Percentiles rank a stretch among this genome's conserved stretches.
Conservation (phyloP, 2,329 filamentous ascomycete species). For the Phyllachora maydis region DNA sequence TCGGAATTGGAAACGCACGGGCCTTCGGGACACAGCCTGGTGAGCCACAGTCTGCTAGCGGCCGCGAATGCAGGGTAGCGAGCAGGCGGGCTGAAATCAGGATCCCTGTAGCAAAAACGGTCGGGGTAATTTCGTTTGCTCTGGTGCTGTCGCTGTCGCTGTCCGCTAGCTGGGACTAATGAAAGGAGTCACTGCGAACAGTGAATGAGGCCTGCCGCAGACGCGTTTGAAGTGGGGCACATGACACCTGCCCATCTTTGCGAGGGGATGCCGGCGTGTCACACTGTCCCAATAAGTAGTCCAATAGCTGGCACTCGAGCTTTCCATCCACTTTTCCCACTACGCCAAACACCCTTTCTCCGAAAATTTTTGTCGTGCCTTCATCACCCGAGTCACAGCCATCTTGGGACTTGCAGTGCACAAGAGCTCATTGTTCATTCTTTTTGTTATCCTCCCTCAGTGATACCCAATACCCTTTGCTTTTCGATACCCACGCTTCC, state of each 20-base stretch:
- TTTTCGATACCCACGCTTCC: slow-evolving; percentile 8
- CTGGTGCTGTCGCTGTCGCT: slow-evolving; percentile 4
- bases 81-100: too few relatives aligned
- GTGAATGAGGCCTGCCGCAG: not conserved
- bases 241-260: not conserved
- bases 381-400: not conserved
- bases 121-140: slow-evolving; percentile 9
- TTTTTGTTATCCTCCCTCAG: too few relatives aligned
- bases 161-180: not conserved
- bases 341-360: not conserved
- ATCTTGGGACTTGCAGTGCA: not conserved
- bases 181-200: not conserved
- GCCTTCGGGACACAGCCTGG: too few relatives aligned
- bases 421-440: slow-evolving; percentile 4
- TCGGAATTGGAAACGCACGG: too few relatives aligned
- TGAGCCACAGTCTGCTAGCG: too few relatives aligned
- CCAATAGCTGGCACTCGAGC: not conserved
- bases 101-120: slow-evolving; percentile 9
- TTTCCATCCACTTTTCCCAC: not conserved
- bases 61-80: too few relatives aligned
- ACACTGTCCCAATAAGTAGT: slow-evolving; percentile 1
- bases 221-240: slow-evolving; percentile 1
- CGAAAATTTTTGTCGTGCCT: slow-evolving; percentile 1
- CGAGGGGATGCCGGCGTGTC: not conserved
- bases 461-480: slow-evolving; percentile 10